Evolutionary conservation across 2,329 filamentous ascomycete genomes (phyloP).

Genomic region (Geoglossum cookeanum): DNA sequence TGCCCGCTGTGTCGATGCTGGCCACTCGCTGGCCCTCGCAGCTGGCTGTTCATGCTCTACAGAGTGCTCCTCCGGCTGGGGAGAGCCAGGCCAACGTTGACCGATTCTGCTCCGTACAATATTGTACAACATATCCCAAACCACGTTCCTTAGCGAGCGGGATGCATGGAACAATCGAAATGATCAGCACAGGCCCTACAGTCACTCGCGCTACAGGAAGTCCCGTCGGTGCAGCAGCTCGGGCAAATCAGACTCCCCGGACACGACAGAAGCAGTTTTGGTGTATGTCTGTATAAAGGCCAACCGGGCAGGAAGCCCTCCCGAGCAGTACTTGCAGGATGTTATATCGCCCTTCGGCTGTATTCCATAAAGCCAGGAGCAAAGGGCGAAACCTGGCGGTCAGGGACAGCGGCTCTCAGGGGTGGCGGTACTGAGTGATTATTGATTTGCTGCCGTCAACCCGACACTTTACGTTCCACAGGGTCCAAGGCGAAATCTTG

Average conservation of each 20-base stretch:
- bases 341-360: background rate
- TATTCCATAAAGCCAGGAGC: background rate
- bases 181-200: background rate
- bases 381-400: background rate
- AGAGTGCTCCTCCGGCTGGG: no score
- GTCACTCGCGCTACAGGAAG: no score
- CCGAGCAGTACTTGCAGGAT: no score
- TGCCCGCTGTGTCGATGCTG: background rate
- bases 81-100: no score
- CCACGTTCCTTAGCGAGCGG: constrained; percentile 2
- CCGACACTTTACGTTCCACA: background rate
- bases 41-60: no score
- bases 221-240: no score
- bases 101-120: no score
- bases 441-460: background rate
- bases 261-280: no score
- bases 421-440: background rate
- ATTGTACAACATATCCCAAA: background rate
- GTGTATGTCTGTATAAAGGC: no score
- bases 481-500: background rate
- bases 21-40: no score
- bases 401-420: background rate
- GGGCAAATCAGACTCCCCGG: no score
- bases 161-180: background rate
- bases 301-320: no score